Evolutionary conservation across 495 filamentous ascomycete genomes (phyloP).

Genomic region (Aspergillus conjunctus): DNA sequence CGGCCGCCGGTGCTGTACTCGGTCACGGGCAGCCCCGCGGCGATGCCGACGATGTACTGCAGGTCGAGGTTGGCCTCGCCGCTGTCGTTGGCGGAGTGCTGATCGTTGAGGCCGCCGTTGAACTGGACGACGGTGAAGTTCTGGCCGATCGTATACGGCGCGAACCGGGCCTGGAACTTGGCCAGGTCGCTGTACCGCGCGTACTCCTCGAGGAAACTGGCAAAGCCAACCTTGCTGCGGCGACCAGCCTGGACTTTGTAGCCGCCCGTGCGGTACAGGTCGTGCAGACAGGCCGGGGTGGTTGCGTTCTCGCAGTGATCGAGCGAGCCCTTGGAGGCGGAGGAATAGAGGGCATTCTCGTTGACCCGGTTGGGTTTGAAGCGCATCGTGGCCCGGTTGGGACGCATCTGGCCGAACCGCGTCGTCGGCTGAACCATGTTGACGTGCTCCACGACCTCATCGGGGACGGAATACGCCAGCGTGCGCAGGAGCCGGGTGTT

Average conservation of each 20-base stretch:
- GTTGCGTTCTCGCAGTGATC: constrained; percentile 48
- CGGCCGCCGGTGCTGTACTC: constrained; percentile 70
- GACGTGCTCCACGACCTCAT: constrained; percentile 47
- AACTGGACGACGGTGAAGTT: constrained; percentile 67
- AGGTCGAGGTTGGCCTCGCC: constrained; percentile 78
- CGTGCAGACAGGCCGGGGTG: constrained; percentile 61
- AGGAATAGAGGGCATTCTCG: constrained; percentile 25
- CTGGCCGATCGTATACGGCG: constrained; percentile 54
- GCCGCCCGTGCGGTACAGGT: constrained; percentile 61
- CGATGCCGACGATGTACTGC: constrained; percentile 66
- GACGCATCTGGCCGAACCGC: constrained; percentile 52
- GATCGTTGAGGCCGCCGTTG: constrained; percentile 59
- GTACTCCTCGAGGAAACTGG: constrained; percentile 69
- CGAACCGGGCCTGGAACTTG: constrained; percentile 54
- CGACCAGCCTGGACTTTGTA: constrained; percentile 43
- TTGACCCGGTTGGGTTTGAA: constrained; percentile 30
- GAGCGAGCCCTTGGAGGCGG: constrained; percentile 22
- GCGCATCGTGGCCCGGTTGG: constrained; percentile 39
- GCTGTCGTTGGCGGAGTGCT: constrained; percentile 47
- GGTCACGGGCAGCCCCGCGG: constrained; percentile 59
- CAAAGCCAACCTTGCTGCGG: constrained; percentile 60
- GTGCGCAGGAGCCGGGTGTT: constrained; percentile 56
- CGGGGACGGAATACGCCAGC: constrained; percentile 60
- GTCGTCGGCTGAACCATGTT: constrained; percentile 60
- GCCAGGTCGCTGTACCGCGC: constrained; percentile 62